Percentiles rank a stretch among this genome's conserved stretches.
Evolutionary conservation across 768 basidiomycete genomes (phyloP).

Genomic region (Phaeotremella skinneri): DNA sequence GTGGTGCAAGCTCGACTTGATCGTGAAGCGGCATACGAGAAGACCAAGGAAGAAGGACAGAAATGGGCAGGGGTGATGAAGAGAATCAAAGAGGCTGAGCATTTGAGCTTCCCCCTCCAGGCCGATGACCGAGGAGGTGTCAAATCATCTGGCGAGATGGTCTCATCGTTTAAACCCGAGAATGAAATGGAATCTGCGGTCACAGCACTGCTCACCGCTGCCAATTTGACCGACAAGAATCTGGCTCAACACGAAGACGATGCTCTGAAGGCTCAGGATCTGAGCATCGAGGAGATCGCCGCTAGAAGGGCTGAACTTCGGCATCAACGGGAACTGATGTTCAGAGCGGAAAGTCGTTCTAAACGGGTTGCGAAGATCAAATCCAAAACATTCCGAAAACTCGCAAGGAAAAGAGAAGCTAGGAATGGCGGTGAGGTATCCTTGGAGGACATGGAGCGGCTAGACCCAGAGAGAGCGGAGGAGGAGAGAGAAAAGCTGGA

Average conservation of each 20-base stretch:
- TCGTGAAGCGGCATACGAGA: constrained; percentile 89
- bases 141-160: constrained; percentile 42
- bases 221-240: constrained; percentile 77
- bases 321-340: constrained; percentile 87
- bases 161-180: constrained; percentile 70
- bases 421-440: constrained; percentile 55
- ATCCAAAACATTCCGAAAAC: constrained; percentile 83
- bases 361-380: constrained; percentile 92
- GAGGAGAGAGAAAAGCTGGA: constrained; percentile 66
- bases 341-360: constrained; percentile 86
- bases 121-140: constrained; percentile 46
- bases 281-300: constrained; percentile 80
- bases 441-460: constrained; percentile 56
- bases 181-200: constrained; percentile 82
- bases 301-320: constrained; percentile 76
- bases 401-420: constrained; percentile 74
- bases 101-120: constrained; percentile 49
- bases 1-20: constrained; percentile 85
- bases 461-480: constrained; percentile 59
- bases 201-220: constrained; percentile 72
- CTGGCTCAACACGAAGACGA: constrained; percentile 70
- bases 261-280: constrained; percentile 70
- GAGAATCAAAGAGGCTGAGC: constrained; percentile 74
- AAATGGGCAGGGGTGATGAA: constrained; percentile 95
- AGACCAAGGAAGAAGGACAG: constrained; percentile 84